Evolutionary conservation across 1,284 basidiomycete species (phyloP).

Genomic region (Fomitopsis schrenkii): DNA sequence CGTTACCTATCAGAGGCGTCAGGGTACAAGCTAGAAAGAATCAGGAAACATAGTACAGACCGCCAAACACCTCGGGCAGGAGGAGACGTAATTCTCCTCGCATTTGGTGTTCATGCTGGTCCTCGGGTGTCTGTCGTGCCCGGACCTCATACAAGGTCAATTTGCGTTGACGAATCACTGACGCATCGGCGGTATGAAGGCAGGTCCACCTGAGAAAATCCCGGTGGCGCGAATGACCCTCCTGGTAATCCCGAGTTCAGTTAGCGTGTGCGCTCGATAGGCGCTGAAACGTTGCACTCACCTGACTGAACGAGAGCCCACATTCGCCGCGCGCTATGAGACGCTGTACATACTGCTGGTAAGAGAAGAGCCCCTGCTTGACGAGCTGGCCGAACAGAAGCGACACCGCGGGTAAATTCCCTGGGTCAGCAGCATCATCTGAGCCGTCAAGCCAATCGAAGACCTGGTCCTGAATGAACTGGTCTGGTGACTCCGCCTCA

Average conservation of each 20-base stretch:
- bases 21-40: background rate
- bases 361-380: constrained; percentile 75
- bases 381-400: constrained; percentile 80
- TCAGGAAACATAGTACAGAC: constrained; percentile 30
- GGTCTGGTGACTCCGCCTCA: constrained; percentile 50
- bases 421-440: constrained; percentile 52
- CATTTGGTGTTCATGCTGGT: constrained; percentile 60
- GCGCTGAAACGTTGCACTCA: constrained; percentile 20
- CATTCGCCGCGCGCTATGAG: constrained; percentile 78
- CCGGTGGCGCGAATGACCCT: constrained; percentile 54
- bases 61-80: constrained; percentile 65
- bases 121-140: constrained; percentile 64
- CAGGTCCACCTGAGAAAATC: constrained; percentile 68
- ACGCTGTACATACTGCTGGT: constrained; percentile 80
- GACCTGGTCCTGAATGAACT: constrained; percentile 64
- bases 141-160: constrained; percentile 63
- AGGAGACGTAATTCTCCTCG: constrained; percentile 61
- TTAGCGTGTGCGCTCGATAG: background rate
- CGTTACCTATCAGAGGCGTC: constrained; percentile 23
- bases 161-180: constrained; percentile 63
- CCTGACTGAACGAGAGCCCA: constrained; percentile 53
- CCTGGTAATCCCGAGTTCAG: constrained; percentile 16
- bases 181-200: constrained; percentile 49
- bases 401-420: constrained; percentile 62
- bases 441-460: constrained; percentile 85